These are phyloP conservation scores for Suillus tomentosus DNA, from an alignment of 768 basidiomycete species.

Conservation along the genomic window DNA sequence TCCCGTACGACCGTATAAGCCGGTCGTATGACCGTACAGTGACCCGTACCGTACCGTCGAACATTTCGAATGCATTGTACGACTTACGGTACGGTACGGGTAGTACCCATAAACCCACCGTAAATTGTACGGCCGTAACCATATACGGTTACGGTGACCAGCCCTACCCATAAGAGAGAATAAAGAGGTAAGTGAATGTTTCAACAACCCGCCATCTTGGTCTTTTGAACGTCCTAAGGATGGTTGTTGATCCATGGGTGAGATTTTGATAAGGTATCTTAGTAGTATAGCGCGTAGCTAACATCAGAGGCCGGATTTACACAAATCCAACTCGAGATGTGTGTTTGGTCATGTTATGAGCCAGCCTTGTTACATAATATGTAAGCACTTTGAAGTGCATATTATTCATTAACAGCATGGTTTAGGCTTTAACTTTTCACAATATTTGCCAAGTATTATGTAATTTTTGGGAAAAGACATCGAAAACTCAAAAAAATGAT, in stretches of 20 bases:
- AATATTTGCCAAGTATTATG: not conserved
- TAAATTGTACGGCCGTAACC: no score
- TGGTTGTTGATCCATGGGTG: not conserved
- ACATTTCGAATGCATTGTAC: no score
- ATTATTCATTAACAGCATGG: no score
- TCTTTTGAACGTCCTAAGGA: not conserved
- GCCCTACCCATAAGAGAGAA: conserved; percentile 57
- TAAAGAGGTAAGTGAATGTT: conserved; percentile 42
- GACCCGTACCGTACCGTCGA: no score
- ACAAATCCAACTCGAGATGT: not conserved
- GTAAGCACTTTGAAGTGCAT: no score
- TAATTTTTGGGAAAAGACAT: not conserved
- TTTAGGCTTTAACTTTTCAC: not conserved
- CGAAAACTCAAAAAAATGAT: not conserved
- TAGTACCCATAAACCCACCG: no score
- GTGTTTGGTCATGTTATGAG: conserved; percentile 8
- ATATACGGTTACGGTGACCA: no score
- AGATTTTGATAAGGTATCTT: not conserved
- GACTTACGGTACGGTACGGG: no score
- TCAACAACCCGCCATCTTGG: conserved; percentile 23
- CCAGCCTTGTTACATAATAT: not conserved
- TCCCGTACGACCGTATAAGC: no score
- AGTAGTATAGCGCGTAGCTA: not conserved
- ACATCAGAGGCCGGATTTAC: no score
- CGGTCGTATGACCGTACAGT: no score